Evolutionary conservation across 495 filamentous ascomycete species (phyloP).

Genomic region (Hyaloscypha variabilis): DNA sequence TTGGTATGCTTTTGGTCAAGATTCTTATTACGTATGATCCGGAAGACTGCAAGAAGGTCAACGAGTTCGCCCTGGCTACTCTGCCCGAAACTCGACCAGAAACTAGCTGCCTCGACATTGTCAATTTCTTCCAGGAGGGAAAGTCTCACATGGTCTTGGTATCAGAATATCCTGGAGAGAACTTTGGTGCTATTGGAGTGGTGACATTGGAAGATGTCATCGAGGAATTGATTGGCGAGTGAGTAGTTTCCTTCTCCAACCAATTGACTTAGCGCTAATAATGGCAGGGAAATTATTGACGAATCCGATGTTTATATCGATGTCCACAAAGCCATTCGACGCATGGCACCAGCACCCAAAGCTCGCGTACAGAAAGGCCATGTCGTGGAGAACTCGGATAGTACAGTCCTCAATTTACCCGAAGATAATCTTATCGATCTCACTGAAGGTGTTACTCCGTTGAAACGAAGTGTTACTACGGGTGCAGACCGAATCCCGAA

Average conservation of each 20-base stretch:
- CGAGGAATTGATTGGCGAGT: slow-evolving; percentile 97
- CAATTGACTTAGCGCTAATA: slow-evolving; percentile 25
- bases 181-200: slow-evolving; percentile 87
- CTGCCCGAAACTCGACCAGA: slow-evolving; percentile 93
- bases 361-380: slow-evolving; percentile 31
- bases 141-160: slow-evolving; percentile 99
- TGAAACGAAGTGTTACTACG: slow-evolving; percentile 4
- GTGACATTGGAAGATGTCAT: slow-evolving; percentile 98
- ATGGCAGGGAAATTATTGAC: slow-evolving; percentile 66
- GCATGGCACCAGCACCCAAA: slow-evolving; percentile 42
- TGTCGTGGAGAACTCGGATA: slow-evolving; percentile 20
- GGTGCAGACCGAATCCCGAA: slow-evolving; percentile 19
- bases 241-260: slow-evolving; percentile 40
- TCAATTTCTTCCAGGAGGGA: slow-evolving; percentile 99
- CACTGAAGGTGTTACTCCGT: slow-evolving; percentile 27
- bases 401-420: slow-evolving; percentile 1
- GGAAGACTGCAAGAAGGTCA: slow-evolving; percentile 81
- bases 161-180: slow-evolving; percentile 84
- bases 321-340: slow-evolving; percentile 93
- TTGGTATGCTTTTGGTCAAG: slow-evolving; percentile 97
- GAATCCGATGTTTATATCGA: slow-evolving; percentile 93
- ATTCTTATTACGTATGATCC: slow-evolving; percentile 98
- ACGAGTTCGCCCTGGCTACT: slow-evolving; percentile 89
- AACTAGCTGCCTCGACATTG: slow-evolving; percentile 94
- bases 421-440: slow-evolving; percentile 41